phyloP scores from a whole-genome alignment of 768 basidiomycete species.

The Calvatia gigantea region DNA sequence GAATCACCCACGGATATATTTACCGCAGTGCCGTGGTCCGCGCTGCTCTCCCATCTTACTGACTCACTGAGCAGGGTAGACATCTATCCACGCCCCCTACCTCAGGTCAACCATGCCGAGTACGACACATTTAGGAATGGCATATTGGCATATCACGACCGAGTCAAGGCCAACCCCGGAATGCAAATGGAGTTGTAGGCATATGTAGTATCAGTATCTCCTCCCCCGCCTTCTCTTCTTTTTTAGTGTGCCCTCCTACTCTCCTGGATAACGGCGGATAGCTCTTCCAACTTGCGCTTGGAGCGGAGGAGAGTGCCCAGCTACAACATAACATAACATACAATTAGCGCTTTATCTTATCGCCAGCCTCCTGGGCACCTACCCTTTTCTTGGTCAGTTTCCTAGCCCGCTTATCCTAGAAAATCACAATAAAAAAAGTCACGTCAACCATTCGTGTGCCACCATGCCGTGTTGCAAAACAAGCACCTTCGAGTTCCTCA shows the following conservation, averaged over 20 bases:
- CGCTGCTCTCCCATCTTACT: neutral
- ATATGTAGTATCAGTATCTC: neutral
- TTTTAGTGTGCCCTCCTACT: conserved; percentile 67
- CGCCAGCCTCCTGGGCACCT: conserved; percentile 22
- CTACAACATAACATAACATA: conserved; percentile 33
- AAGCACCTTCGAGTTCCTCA: conserved; percentile 91
- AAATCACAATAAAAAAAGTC: neutral
- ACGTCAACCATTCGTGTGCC: neutral
- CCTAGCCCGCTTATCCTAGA: conserved; percentile 96
- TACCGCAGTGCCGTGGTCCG: neutral
- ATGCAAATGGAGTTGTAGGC: neutral
- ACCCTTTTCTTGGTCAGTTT: conserved; percentile 99
- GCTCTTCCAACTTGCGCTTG: conserved; percentile 98
- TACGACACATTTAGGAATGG: no score
- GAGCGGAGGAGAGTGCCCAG: conserved; percentile 97
- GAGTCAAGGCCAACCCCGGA: neutral
- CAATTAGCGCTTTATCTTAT: conserved; percentile 9
- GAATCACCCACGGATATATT: neutral
- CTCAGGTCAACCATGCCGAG: neutral
- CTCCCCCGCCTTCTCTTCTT: neutral
- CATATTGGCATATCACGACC: neutral
- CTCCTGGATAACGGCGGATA: conserved; percentile 88
- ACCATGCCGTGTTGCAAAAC: neutral
- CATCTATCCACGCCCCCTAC: neutral
- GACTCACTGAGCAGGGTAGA: neutral